These are phyloP conservation scores for Pistacia vera DNA, from an alignment of 345 rosid genomes.

Conservation along the genomic window DNA sequence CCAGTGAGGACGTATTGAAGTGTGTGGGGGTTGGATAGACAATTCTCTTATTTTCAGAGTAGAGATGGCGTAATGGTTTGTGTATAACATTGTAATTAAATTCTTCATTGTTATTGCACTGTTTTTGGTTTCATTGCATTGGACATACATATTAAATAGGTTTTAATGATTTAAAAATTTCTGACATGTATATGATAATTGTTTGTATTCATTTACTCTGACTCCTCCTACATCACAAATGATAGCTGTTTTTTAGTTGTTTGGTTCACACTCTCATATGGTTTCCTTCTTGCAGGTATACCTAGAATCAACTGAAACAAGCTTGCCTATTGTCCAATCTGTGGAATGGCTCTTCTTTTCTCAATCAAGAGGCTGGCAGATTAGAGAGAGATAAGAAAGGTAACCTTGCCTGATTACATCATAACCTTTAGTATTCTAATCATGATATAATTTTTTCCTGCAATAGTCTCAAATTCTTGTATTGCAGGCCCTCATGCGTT, in stretches of 20 bases:
- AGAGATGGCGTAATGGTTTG: constrained; percentile 74
- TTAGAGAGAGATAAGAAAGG: constrained; percentile 69
- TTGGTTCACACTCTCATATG: constrained; percentile 19
- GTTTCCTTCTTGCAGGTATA: constrained; percentile 38
- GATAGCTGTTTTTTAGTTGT: constrained; percentile 13
- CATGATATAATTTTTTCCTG: constrained; percentile 5
- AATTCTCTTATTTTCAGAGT: constrained; percentile 64
- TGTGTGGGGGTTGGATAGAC: constrained; percentile 57
- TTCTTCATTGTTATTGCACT: neutral
- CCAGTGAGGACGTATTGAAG: constrained; percentile 73
- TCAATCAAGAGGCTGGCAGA: constrained; percentile 62
- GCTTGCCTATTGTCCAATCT: constrained; percentile 46
- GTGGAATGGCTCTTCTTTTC: constrained; percentile 77
- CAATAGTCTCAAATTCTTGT: constrained; percentile 17
- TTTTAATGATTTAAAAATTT: neutral
- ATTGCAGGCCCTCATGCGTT: constrained; percentile 77
- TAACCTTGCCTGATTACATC: constrained; percentile 34
- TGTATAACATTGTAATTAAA: constrained; percentile 27
- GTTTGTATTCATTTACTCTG: neutral
- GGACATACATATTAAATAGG: neutral
- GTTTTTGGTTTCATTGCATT: constrained; percentile 12
- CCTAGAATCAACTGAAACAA: constrained; percentile 64
- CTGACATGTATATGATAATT: neutral
- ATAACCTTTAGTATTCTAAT: constrained; percentile 13
- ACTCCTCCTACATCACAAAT: neutral